Evolutionary conservation across 2,329 filamentous ascomycete species (phyloP).

Genomic region (Neoarthrinium moseri): DNA sequence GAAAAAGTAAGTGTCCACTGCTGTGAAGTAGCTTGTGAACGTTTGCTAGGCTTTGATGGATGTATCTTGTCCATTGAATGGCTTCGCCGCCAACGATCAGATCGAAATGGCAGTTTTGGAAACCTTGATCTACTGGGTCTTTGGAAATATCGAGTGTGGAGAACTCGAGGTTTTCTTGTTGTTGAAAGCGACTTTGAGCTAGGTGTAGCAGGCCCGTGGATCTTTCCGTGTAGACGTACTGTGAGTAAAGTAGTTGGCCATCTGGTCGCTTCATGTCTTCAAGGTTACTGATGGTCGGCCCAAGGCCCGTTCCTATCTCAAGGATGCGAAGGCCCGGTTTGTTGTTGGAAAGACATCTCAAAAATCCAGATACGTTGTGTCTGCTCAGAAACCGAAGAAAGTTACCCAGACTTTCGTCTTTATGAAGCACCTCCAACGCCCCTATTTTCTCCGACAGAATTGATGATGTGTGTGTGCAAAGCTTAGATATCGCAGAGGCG

Average conservation of each 20-base stretch:
- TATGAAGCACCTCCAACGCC: neutral
- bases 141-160: neutral
- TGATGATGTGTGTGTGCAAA: neutral
- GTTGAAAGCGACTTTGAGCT: neutral
- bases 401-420: neutral
- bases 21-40: neutral
- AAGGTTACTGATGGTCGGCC: neutral
- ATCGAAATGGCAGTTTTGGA: neutral
- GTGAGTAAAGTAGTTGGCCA: neutral
- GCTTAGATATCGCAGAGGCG: no score
- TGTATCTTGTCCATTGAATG: neutral
- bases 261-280: neutral
- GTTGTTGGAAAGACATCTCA: neutral
- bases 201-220: neutral
- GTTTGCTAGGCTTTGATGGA: neutral
- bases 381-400: neutral
- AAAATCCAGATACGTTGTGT: neutral
- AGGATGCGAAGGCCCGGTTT: slow-evolving; percentile 3
- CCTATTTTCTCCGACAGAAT: neutral
- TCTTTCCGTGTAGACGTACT: neutral
- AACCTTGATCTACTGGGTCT: neutral
- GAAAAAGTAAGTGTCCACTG: neutral
- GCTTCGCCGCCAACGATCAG: neutral
- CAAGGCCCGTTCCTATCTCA: neutral
- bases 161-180: neutral